Percentiles rank a stretch among this genome's conserved stretches.
Evolutionary conservation across 2,329 filamentous ascomycete genomes (phyloP).

Genomic region (Talaromyces sp.): DNA sequence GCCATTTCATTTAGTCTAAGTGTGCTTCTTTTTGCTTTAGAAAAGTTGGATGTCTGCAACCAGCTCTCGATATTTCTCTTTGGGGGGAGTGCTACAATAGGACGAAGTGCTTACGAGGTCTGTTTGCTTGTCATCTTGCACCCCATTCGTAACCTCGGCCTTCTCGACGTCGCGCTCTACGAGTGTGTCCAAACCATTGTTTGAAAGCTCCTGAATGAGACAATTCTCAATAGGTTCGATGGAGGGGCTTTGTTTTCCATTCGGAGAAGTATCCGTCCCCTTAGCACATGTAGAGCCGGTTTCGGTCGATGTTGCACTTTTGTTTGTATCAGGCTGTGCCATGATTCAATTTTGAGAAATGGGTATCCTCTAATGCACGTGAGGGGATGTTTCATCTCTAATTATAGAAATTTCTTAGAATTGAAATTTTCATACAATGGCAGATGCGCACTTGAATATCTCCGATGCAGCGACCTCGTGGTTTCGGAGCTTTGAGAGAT

Average conservation of each 20-base stretch:
- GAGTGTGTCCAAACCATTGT: background rate
- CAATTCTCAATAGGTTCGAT: background rate
- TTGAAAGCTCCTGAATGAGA: background rate
- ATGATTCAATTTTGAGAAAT: background rate
- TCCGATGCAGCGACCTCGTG: background rate
- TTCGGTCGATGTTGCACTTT: background rate
- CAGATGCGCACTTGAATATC: background rate
- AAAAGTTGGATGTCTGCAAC: background rate
- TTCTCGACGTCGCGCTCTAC: background rate
- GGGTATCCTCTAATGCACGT: background rate
- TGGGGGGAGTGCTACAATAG: background rate
- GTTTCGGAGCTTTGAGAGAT: background rate
- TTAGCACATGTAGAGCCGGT: background rate
- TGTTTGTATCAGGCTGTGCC: background rate
- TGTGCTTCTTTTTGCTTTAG: background rate
- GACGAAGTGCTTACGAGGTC: background rate
- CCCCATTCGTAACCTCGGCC: background rate
- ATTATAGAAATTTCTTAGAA: background rate
- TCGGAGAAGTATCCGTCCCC: background rate
- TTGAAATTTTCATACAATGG: background rate
- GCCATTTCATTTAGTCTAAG: background rate
- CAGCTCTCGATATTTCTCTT: background rate
- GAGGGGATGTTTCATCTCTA: background rate
- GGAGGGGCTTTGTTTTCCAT: background rate
- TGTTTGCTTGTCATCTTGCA: background rate